Base-by-base conservation (phyloP, 768 basidiomycete genomes). In the Naganishia onofrii region DNA sequence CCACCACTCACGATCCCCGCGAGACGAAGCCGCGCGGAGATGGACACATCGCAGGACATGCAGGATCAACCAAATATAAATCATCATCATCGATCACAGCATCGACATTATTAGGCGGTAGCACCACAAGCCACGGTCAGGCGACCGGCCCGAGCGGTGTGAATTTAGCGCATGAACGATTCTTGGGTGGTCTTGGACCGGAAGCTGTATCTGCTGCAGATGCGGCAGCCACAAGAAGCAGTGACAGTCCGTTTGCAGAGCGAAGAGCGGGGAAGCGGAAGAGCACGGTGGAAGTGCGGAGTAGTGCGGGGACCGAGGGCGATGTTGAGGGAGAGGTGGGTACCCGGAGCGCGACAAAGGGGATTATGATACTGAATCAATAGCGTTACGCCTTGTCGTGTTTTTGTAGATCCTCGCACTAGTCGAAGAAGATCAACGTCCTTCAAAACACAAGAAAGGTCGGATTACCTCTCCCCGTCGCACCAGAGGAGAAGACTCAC, bases 291-390 rank as follows among this genome's bases (percentile, higher is more conserved):
- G 58, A n/a, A 2, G 58, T 42, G 34, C 6, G 34, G 12, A 36
- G 34, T 36, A 36, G 34, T 36, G 34, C 34, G 34, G 34, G 34
- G 7, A 42, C 28, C 7, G 58, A 60, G 21, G 58, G 58, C n/a
- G 58, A 60, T 1, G 58, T 60, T 4, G 58, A 60, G 21, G 58
- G 58, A 34, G 58, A 60, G 58, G 58, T 60, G 36, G 9, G 58
- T 60, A 17, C n/a, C 34, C 34, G 4, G 34, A 36, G 34, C 34
- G 34, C n/a, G n/a, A n/a, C n/a, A n/a, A n/a, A n/a, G n/a, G n/a
- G n/a, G n/a, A n/a, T n/a, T n/a, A n/a, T n/a, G n/a, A n/a, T n/a
- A n/a, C n/a, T n/a, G n/a, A n/a, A n/a, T n/a, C n/a, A n/a, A n/a
- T n/a, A n/a, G n/a, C n/a, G n/a, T n/a, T n/a, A n/a, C n/a, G n/a